A percentile compares a stretch with the other conserved stretches of the same genome.
phyloP scores from a whole-genome alignment of 1,139 yeast species.

The Pichia sp. region DNA sequence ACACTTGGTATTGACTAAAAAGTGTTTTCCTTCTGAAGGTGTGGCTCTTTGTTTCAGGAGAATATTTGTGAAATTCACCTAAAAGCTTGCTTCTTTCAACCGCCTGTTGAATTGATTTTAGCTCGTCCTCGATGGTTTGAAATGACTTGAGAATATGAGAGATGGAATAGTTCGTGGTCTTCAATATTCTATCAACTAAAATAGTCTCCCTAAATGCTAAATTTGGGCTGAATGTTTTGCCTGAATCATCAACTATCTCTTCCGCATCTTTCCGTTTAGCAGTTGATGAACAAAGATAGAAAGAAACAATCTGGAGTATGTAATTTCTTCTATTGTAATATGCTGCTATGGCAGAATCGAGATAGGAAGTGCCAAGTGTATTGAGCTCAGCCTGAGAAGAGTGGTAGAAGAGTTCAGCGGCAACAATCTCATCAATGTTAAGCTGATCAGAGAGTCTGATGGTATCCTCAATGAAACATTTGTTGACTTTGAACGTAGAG shows the following conservation, averaged over 20 bases:
- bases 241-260: neutral
- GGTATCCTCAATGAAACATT: constrained; percentile 44
- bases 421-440: constrained; percentile 59
- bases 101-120: constrained; percentile 50
- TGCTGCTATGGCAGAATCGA: constrained; percentile 66
- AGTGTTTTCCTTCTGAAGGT: constrained; percentile 56
- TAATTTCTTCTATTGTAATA: constrained; percentile 65
- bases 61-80: constrained; percentile 37
- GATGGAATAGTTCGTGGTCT: constrained; percentile 3
- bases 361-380: constrained; percentile 45
- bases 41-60: constrained; percentile 47
- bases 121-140: constrained; percentile 46
- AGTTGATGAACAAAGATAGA: constrained; percentile 31
- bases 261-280: neutral
- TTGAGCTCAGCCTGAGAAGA: constrained; percentile 36
- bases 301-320: constrained; percentile 64
- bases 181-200: constrained; percentile 2
- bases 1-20: constrained; percentile 59
- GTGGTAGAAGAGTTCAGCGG: constrained; percentile 50
- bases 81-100: constrained; percentile 61
- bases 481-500: constrained; percentile 40
- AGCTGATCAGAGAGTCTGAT: constrained; percentile 55
- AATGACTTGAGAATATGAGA: constrained; percentile 39
- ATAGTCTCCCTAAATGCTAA: too few species aligned
- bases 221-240: neutral